phyloP scores from a whole-genome alignment of 352 stramenopile genomes.

The Phytophthora uliginosa region DNA sequence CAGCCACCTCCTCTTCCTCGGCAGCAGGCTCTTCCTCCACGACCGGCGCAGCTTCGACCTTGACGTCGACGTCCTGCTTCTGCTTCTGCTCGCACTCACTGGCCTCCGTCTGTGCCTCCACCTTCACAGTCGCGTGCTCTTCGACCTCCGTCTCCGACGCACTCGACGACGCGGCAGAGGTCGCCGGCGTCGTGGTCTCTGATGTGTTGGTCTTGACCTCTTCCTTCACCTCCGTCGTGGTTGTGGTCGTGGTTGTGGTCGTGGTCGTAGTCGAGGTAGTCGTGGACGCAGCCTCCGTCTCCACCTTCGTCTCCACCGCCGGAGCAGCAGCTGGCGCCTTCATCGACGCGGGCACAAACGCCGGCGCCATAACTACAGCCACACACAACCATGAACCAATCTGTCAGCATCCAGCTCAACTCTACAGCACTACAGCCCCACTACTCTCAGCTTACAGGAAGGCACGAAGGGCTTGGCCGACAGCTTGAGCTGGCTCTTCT shows the following conservation, averaged over 20 bases:
- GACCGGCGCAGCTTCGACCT: background rate
- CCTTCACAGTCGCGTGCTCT: slow-evolving; percentile 24
- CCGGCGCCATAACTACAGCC: slow-evolving; percentile 45
- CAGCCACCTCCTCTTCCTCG: slow-evolving; percentile 4
- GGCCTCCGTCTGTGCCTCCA: slow-evolving; percentile 16
- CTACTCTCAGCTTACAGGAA: slow-evolving; percentile 38
- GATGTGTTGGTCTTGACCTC: slow-evolving; percentile 15
- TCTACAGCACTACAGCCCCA: background rate
- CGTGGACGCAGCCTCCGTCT: slow-evolving; percentile 10
- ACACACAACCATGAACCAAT: slow-evolving; percentile 3
- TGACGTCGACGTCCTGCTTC: slow-evolving; percentile 30
- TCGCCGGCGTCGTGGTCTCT: slow-evolving; percentile 32
- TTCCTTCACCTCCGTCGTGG: slow-evolving; percentile 17
- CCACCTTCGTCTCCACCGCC: slow-evolving; percentile 28
- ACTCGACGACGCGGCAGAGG: slow-evolving; percentile 36
- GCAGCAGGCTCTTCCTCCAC: slow-evolving; percentile 4
- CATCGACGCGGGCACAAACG: slow-evolving; percentile 40
- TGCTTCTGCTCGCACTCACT: slow-evolving; percentile 30
- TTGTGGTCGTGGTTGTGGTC: background rate
- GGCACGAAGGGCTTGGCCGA: slow-evolving; percentile 73
- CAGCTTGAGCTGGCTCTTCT: slow-evolving; percentile 58
- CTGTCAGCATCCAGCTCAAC: background rate
- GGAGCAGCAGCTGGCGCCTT: slow-evolving; percentile 18
- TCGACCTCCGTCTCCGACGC: slow-evolving; percentile 51
- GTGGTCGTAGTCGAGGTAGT: background rate